These are phyloP conservation scores for Omphalotus guepiniiformis DNA, from an alignment of 768 basidiomycete genomes.

Conservation along the genomic window DNA sequence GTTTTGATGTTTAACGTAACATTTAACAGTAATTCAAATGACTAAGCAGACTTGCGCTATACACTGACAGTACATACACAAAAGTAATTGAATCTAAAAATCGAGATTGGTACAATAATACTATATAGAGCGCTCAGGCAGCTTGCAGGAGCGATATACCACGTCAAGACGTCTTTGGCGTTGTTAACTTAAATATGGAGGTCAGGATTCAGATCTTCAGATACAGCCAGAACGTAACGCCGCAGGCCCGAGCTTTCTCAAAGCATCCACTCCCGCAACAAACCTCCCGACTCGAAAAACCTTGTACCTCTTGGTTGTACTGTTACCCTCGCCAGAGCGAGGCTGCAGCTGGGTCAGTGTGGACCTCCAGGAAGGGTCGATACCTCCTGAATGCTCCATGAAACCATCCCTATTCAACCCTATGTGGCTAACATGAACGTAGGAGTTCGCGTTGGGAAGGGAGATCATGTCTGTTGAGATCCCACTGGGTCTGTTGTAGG, in stretches of 20 bases:
- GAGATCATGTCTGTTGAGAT: slow-evolving; percentile 49
- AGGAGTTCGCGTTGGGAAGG: slow-evolving; percentile 53
- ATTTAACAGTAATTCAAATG: too few species aligned
- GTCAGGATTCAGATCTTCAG: not conserved
- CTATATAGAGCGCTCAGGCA: too few species aligned
- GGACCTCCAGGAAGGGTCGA: slow-evolving; percentile 50
- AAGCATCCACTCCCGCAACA: too few species aligned
- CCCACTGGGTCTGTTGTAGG: slow-evolving; percentile 18
- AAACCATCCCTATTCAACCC: slow-evolving; percentile 48
- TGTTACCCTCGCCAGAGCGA: not conserved
- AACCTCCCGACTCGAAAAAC: not conserved
- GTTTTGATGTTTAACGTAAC: too few species aligned
- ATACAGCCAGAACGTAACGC: not conserved
- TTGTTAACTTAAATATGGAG: too few species aligned
- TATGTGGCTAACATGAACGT: slow-evolving; percentile 64
- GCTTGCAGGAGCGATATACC: too few species aligned
- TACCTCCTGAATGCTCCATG: slow-evolving; percentile 49
- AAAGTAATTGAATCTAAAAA: too few species aligned
- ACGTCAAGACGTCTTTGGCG: too few species aligned
- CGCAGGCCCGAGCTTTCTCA: not conserved
- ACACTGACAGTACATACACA: not conserved
- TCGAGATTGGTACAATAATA: too few species aligned
- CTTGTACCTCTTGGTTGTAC: not conserved
- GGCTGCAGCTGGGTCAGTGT: slow-evolving; percentile 31
- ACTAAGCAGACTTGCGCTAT: too few species aligned